Base-by-base conservation (phyloP, 1,284 basidiomycete species). In the Ceratobasidium papillatum region DNA sequence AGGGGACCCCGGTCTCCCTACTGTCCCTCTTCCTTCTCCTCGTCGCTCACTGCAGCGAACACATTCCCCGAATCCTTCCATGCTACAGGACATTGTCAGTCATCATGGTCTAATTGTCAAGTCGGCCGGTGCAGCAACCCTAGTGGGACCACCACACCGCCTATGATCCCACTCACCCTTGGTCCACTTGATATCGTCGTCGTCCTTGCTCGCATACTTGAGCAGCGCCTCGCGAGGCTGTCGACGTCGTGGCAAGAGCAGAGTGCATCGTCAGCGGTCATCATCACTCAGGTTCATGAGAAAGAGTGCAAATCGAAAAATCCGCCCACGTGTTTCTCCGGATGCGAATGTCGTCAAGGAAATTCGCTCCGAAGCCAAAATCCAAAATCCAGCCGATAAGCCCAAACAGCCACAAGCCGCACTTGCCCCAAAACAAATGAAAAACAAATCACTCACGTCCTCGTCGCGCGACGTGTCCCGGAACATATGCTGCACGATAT, bases 161-260 rank as follows among this genome's bases (percentile, higher is more conserved):
- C 3, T 9, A n/a, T n/a, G n/a, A 30, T 22, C n/a, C 30, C 71
- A 84, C 91, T 86, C 83, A 91, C 94, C 94, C 83, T 82, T 84
- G 38, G 94, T 95, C 91, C 91, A 95, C 79, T 89, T 87, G 62
- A 92, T 92, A 80, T 96, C 91, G 75, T 87, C 84, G 36, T 94
- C 89, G 79, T 91, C 91, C 78, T 85, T 82, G 27, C 91, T 85
- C 25, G 96, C 97, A 80, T 97, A 99, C 83, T 92, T 95, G 86
- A 99, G 91, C 77, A 99, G 84, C 2, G 97, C 97, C 84, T 98
- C 96, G 77, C 97, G 91, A 38, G 97, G 97, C 93, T 99, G 84
- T 59, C 56, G 36, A 11, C 56, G 56, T 59, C 56, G 56, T 25
- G 36, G 56, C 34, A 59, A 59, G 56, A 34, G n/a, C 36, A 59